Evolutionary conservation across 2,329 filamentous ascomycete genomes (phyloP).

Genomic region (Akanthomyces uredinophilus): DNA sequence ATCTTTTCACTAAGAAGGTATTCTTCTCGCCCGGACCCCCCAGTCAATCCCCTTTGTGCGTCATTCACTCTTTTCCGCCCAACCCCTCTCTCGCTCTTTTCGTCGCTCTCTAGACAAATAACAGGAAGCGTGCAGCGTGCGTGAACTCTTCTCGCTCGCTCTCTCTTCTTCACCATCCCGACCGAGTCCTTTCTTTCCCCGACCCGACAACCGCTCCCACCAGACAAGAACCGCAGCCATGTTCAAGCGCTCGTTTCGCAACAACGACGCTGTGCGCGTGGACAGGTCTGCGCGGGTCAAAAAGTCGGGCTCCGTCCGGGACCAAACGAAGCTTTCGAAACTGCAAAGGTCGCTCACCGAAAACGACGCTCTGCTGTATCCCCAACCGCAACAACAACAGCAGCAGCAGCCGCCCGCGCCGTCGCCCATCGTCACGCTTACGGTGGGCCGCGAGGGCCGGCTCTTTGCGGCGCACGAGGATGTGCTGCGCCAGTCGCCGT

Average conservation of each 20-base stretch:
- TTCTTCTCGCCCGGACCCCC: constrained; percentile 52
- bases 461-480: constrained; percentile 95
- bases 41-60: constrained; percentile 36
- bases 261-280: constrained; percentile 66
- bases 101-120: constrained; percentile 44
- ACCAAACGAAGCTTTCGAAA: constrained; percentile 75
- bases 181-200: constrained; percentile 22
- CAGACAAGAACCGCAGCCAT: constrained; percentile 47
- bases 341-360: constrained; percentile 76
- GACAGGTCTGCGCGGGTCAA: constrained; percentile 84
- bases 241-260: constrained; percentile 89
- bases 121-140: background rate
- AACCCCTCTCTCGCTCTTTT: constrained; percentile 42
- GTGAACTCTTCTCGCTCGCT: constrained; percentile 22
- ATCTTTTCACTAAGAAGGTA: constrained; percentile 40
- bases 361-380: constrained; percentile 31
- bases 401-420: constrained; percentile 27
- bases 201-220: constrained; percentile 15
- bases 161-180: constrained; percentile 24
- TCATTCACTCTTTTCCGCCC: constrained; percentile 33
- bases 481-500: constrained; percentile 79
- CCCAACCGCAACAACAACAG: background rate
- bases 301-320: constrained; percentile 53
- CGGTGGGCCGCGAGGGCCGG: constrained; percentile 77
- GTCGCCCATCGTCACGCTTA: constrained; percentile 78